Evolutionary conservation across 2,329 filamentous ascomycete genomes (phyloP), one percentile per base, ranked within the genome.

Genomic region (Didymella sp.): DNA sequence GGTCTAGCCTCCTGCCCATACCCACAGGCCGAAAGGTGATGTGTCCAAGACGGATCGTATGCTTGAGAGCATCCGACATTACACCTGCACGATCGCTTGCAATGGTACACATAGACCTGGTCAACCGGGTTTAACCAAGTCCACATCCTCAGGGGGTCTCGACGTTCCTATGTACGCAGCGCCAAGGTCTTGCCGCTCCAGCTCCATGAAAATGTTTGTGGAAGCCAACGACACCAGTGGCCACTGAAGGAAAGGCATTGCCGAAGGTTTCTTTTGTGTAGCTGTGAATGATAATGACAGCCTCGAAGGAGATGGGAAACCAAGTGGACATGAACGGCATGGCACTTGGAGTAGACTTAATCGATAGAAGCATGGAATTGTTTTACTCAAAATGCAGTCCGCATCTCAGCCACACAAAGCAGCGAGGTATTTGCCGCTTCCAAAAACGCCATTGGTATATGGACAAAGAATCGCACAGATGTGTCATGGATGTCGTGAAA

Each of bases 371-470:
- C 35, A 38, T 38, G 35, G 35, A 22, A 19, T 28, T 46, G 9
- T 24, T 31, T 17, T 46, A 48, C 25, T 27, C 30, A 24, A 30
- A 45, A 28, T 28, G 22, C 12, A 47, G 42, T 30, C 22, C 19
- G 15, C 12, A 4, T 28, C 30, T 41, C 28, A 19, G 28, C 44
- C 9, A 40, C 4, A 6, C 15, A 2, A 24, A 38, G 25, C 11
- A 7, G 21, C 17, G 33, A 22, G 33, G 41, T 28, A 22, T 31
- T 28, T 31, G n/a, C 38, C 43, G 25, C 25, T 46, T 24, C 30
- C 46, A 37, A 57, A 37, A 57, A 57, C 54, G 54, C 54, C 54
- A 37, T 28, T 57, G 54, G 43, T 57, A 57, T 57, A 51, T 51
- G 24, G 51, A 57, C 25, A 35, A 35, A 13, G 38, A 47, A 40